Conservation (phyloP, 345 rosid species). For the Gossypium sturtianum region DNA sequence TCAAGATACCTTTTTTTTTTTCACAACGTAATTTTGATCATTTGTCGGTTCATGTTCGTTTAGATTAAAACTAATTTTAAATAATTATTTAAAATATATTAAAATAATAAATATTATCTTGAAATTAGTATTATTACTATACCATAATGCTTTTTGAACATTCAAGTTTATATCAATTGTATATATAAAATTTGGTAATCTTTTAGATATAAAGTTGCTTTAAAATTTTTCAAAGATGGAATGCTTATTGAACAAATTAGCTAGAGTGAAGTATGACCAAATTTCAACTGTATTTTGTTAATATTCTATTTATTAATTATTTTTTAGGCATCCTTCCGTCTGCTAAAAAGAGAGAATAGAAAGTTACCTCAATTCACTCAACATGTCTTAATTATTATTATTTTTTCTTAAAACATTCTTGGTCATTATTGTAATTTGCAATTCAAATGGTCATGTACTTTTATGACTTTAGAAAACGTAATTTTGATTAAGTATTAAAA, state of each 20-base stretch:
- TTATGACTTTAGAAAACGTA: too few species aligned
- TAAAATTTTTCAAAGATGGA: neutral
- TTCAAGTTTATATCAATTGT: neutral
- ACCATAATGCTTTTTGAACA: neutral
- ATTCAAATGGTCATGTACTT: too few species aligned
- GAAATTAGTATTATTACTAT: neutral
- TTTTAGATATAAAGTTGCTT: neutral
- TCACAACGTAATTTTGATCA: neutral
- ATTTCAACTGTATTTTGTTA: neutral
- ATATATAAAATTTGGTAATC: neutral
- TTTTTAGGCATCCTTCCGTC: too few species aligned
- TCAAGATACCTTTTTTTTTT: neutral
- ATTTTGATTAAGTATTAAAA: too few species aligned
- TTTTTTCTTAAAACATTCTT: too few species aligned
- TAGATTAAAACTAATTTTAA: neutral
- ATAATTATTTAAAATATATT: too few species aligned
- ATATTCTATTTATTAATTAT: neutral
- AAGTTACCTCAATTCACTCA: too few species aligned
- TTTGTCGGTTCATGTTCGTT: neutral
- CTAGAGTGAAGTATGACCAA: neutral
- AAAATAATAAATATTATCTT: too few species aligned
- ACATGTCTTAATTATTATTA: too few species aligned
- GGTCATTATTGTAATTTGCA: too few species aligned
- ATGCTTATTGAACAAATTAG: neutral
- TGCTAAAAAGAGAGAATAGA: neutral